Base-by-base conservation (phyloP, 495 filamentous ascomycete species). In the Aspergillus campestris region DNA sequence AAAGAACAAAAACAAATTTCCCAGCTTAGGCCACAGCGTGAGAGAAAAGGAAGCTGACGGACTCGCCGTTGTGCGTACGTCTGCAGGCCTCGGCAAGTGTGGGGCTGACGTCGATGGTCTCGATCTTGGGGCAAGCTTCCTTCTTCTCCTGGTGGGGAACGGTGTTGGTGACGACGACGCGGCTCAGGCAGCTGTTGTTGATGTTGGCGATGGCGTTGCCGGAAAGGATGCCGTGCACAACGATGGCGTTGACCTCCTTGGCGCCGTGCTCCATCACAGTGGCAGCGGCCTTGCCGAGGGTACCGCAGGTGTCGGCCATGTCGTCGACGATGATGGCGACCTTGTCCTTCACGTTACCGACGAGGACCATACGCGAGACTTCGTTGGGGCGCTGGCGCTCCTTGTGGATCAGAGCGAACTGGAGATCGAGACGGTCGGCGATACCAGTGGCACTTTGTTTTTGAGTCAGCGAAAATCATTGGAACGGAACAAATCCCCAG, bases 381-480 rank as follows among this genome's bases (percentile, higher is more conserved):
- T 95, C 92, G 62, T 95, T 96, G 42, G 92, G 91, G 15, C 89
- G 79, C 1, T 90, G 84, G 43, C 92, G 89, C 68, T 97, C 91
- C 70, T 97, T 97, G 80, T 97, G 92, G 59, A 98, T 98, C 30
- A 98, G 81, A n/a, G 92, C 92, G 66, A 98, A 98, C 52, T 85
- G 86, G 42, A 90, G 81, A 59, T 96, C 89, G 38, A 98, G 80
- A 15, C 89, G 84, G 63, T 97, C 94, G 43, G 92, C 92, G 46
- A 97, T 95, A 7, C 83, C 87, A n/a, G 92, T 96, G 33, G 91
- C 92, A 62, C 90, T 73, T 37, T 34, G 42, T 7, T 31, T 31
- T n/a, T 32, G 34, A 83, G 38, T 44, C 11, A 29, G 43, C 40
- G 33, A 48, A 34, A 0, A 40, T 11, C 27, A 29, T 1, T 24